Conservation (phyloP, 345 rosid genomes). For the Rhodamnia rubescens region DNA sequence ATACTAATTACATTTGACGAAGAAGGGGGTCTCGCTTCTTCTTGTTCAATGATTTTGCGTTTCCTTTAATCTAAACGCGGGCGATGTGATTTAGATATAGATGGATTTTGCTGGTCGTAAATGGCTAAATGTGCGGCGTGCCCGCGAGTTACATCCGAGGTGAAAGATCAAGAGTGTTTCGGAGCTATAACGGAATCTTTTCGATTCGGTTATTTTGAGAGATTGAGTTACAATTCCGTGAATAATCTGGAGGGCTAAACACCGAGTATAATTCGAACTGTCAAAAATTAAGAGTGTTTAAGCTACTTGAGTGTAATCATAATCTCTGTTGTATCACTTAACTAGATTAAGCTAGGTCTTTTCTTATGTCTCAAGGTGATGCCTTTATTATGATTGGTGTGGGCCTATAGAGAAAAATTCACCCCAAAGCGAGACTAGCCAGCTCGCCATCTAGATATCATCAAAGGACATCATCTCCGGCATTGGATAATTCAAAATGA, state of each 20-base stretch:
- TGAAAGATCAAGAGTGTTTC: background rate
- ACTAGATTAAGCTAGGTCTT: background rate
- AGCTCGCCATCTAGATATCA: background rate
- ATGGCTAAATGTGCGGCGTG: background rate
- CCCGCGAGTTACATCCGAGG: background rate
- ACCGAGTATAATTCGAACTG: background rate
- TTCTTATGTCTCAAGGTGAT: background rate
- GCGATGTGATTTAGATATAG: background rate
- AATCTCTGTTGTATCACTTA: background rate
- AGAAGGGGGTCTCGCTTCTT: background rate
- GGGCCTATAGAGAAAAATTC: too few species aligned
- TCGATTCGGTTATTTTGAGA: background rate
- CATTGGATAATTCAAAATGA: background rate
- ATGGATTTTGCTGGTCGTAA: background rate
- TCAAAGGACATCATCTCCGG: background rate
- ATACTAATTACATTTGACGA: background rate
- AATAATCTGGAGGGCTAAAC: background rate
- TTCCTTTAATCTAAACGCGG: background rate
- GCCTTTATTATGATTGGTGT: background rate
- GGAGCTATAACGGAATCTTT: background rate
- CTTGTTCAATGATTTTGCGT: background rate
- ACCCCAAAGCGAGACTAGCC: background rate
- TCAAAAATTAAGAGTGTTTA: rapidly evolving
- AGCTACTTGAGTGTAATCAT: background rate
- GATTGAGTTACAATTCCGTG: background rate